phyloP scores from a whole-genome alignment of 306 rosid genomes.

The Erythrophleum fordii region DNA sequence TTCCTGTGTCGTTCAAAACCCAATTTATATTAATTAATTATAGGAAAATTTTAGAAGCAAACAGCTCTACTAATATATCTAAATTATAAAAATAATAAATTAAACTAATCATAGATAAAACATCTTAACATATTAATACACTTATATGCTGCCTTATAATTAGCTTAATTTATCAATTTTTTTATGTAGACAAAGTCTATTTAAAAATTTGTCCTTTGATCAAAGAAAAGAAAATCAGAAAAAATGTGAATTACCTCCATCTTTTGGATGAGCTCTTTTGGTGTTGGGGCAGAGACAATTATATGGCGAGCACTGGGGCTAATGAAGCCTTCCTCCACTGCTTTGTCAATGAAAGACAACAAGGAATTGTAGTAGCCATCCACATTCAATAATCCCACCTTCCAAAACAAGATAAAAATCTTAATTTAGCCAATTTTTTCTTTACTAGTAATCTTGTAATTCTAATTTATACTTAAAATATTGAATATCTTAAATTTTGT shows the following conservation, averaged over 20 bases:
- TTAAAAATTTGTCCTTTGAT: too few species aligned
- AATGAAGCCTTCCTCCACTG: slow-evolving; percentile 82
- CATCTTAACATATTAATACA: neutral
- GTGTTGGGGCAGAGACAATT: slow-evolving; percentile 73
- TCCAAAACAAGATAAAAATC: neutral
- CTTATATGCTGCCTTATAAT: too few species aligned
- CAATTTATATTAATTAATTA: neutral
- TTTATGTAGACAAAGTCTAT: too few species aligned
- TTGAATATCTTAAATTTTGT: too few species aligned
- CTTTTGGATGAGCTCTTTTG: slow-evolving; percentile 71
- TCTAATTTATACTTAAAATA: neutral
- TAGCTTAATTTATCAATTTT: too few species aligned
- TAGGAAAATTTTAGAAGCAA: too few species aligned
- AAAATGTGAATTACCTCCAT: slow-evolving; percentile 58
- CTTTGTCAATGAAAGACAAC: slow-evolving; percentile 75
- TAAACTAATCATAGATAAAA: too few species aligned
- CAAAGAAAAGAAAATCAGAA: neutral
- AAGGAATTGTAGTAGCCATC: slow-evolving; percentile 83
- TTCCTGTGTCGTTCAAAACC: slow-evolving; percentile 44
- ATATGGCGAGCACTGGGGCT: slow-evolving; percentile 76
- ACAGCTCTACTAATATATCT: too few species aligned
- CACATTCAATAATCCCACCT: slow-evolving; percentile 85
- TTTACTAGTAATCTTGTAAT: neutral
- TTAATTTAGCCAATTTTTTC: neutral
- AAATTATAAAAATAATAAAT: too few species aligned